Percentiles rank a stretch among this genome's conserved stretches.
Conservation (phyloP, 345 rosid genomes). For the Citrus inodora region DNA sequence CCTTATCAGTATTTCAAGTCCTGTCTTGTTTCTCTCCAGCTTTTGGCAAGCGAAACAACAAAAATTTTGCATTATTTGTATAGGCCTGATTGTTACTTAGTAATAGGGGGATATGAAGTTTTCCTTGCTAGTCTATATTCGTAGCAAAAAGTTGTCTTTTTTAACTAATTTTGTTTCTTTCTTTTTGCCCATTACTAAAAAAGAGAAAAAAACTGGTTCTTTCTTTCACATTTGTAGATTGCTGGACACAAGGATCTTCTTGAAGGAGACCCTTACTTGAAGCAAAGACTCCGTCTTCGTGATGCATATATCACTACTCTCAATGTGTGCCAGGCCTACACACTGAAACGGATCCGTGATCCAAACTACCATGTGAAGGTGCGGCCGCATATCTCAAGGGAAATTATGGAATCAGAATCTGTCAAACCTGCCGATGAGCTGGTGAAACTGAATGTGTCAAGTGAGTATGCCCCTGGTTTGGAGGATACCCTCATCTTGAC, state of each 20-base stretch:
- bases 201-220: not conserved
- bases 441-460: constrained; percentile 69
- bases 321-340: constrained; percentile 92
- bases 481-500: constrained; percentile 98
- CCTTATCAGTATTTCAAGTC: not conserved
- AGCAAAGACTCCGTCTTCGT: constrained; percentile 88
- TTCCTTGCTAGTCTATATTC: not conserved
- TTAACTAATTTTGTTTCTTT: not conserved
- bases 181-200: not conserved
- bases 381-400: constrained; percentile 84
- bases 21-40: not conserved
- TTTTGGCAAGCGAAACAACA: not conserved
- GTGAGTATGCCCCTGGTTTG: constrained; percentile 88
- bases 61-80: not conserved
- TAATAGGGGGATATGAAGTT: not conserved
- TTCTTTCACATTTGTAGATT: constrained; percentile 38
- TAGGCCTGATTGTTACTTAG: not conserved
- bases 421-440: constrained; percentile 75
- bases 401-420: constrained; percentile 71
- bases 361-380: constrained; percentile 65
- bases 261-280: constrained; percentile 93
- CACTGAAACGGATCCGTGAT: constrained; percentile 87
- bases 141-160: not conserved
- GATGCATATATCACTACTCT: constrained; percentile 96
- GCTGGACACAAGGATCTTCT: constrained; percentile 96